Evolutionary conservation across 768 basidiomycete species (phyloP).

Genomic region (Amanita rimosa): DNA sequence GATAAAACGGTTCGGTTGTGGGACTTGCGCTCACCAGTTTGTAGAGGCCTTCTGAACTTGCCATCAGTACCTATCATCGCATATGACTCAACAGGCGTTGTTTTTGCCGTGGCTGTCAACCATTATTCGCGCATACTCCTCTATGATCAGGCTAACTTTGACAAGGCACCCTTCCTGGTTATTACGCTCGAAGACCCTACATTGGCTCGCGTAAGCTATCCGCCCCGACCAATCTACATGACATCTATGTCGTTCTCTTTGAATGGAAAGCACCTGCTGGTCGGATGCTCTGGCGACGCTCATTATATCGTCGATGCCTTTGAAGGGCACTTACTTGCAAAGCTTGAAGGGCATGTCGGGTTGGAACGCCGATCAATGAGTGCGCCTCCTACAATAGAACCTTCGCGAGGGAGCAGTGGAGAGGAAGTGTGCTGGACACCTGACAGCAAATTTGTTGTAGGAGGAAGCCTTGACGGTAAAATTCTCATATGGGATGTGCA

Average conservation of each 20-base stretch:
- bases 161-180: conserved; percentile 85
- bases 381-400: conserved; percentile 45
- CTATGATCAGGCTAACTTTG: conserved; percentile 79
- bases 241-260: conserved; percentile 87
- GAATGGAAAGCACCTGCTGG: conserved; percentile 81
- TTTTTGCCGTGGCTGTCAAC: conserved; percentile 84
- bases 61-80: conserved; percentile 70
- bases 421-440: conserved; percentile 94
- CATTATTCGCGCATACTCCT: conserved; percentile 71
- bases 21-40: conserved; percentile 78
- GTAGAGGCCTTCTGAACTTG: conserved; percentile 69
- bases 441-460: conserved; percentile 82
- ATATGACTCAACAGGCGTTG: conserved; percentile 72
- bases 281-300: conserved; percentile 85
- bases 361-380: conserved; percentile 58
- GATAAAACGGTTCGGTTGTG: conserved; percentile 94
- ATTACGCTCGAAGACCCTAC: conserved; percentile 78
- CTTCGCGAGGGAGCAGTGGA: conserved; percentile 72
- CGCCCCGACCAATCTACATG: conserved; percentile 82
- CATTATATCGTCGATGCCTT: conserved; percentile 94
- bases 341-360: conserved; percentile 78
- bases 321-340: conserved; percentile 71
- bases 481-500: conserved; percentile 84
- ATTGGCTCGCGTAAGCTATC: conserved; percentile 62
- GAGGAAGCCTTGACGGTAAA: conserved; percentile 79